These are phyloP conservation scores for Fraxinus anomala DNA, from an alignment of 257 asterid genomes.

Conservation along the genomic window DNA sequence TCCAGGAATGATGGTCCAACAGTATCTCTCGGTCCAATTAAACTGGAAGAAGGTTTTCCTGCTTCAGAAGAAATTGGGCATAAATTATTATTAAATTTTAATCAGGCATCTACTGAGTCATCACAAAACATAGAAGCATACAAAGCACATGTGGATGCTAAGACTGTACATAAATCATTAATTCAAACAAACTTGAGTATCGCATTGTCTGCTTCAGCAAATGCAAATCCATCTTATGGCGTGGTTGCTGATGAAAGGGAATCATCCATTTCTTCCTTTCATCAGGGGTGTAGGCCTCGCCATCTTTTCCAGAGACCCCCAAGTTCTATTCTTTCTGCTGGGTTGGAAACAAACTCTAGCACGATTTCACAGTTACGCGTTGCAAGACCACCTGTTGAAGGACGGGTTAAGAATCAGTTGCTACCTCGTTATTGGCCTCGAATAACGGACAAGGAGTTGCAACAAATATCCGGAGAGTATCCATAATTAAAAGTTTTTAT, in stretches of 20 bases:
- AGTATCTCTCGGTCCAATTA: slow-evolving; percentile 39
- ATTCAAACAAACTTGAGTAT: slow-evolving; percentile 81
- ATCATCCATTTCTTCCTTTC: slow-evolving; percentile 48
- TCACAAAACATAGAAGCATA: slow-evolving; percentile 38
- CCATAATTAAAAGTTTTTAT: slow-evolving; percentile 40
- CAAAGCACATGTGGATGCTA: slow-evolving; percentile 36
- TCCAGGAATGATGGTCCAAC: slow-evolving; percentile 36
- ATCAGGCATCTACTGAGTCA: slow-evolving; percentile 41
- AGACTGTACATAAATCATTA: slow-evolving; percentile 39
- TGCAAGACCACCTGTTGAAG: slow-evolving; percentile 96
- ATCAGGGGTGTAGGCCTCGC: slow-evolving; percentile 60
- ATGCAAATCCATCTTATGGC: slow-evolving; percentile 38
- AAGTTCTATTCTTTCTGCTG: slow-evolving; percentile 49
- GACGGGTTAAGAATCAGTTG: slow-evolving; percentile 85
- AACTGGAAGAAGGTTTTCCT: slow-evolving; percentile 34
- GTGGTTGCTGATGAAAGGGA: slow-evolving; percentile 56
- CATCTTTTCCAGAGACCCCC: slow-evolving; percentile 76
- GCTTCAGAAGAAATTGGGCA: slow-evolving; percentile 45
- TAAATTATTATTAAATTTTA: slow-evolving; percentile 38
- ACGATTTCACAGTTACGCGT: slow-evolving; percentile 68
- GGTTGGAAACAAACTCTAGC: slow-evolving; percentile 54
- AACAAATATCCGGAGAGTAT: slow-evolving; percentile 97
- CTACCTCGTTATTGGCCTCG: slow-evolving; percentile 99
- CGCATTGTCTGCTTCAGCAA: slow-evolving; percentile 57
- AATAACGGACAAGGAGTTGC: slow-evolving; percentile 92